phyloP scores from a whole-genome alignment of 495 filamentous ascomycete species.

The Penicillium samsonianum region DNA sequence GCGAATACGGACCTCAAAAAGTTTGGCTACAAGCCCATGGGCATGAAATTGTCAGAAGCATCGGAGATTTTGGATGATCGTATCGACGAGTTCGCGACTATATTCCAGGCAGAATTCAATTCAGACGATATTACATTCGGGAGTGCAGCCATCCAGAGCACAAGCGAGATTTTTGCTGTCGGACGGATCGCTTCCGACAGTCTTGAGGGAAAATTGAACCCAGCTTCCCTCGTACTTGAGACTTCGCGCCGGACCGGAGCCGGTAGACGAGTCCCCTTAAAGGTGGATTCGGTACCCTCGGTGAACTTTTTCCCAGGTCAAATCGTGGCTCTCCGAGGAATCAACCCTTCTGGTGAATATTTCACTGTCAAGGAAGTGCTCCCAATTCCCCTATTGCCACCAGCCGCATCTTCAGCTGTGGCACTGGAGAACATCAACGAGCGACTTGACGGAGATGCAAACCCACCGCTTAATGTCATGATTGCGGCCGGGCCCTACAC shows the following conservation, averaged over 20 bases:
- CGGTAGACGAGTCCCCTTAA: conserved; percentile 76
- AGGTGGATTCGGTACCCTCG: conserved; percentile 64
- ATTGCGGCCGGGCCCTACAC: conserved; percentile 88
- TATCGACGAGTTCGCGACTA: conserved; percentile 79
- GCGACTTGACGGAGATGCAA: conserved; percentile 62
- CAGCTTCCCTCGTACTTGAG: conserved; percentile 82
- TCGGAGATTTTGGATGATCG: conserved; percentile 92
- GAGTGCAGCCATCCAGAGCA: conserved; percentile 79
- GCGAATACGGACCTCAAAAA: conserved; percentile 86
- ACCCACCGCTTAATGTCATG: conserved; percentile 69
- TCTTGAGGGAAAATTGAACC: conserved; percentile 78
- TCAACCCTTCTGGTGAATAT: conserved; percentile 81
- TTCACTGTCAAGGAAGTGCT: conserved; percentile 81
- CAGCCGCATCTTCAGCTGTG: conserved; percentile 61
- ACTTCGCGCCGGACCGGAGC: conserved; percentile 82
- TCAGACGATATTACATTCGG: conserved; percentile 83
- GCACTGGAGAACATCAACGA: conserved; percentile 64
- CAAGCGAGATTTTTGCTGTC: conserved; percentile 83
- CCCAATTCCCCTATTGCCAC: conserved; percentile 67
- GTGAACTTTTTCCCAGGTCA: conserved; percentile 94
- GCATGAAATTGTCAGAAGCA: conserved; percentile 89
- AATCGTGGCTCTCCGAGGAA: conserved; percentile 82
- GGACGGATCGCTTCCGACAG: conserved; percentile 89
- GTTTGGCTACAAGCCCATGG: conserved; percentile 85
- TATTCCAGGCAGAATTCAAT: conserved; percentile 72